Evolutionary conservation across 305 asterid species (phyloP), one percentile per base, ranked within the genome.

Genomic region (Rubia peregrina): DNA sequence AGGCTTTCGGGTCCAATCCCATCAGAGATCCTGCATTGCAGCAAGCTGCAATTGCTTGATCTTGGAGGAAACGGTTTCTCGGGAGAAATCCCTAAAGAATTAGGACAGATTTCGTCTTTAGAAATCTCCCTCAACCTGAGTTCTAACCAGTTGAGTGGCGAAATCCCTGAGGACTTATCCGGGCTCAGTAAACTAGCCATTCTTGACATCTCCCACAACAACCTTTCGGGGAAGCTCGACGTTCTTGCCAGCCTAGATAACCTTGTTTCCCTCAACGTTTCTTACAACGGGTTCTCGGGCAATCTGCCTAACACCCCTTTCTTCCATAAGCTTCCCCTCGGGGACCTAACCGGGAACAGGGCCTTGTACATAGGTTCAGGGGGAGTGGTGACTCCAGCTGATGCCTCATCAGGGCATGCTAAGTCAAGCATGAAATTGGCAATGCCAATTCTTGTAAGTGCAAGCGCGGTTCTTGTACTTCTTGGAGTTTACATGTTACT

Each of bases 101-200:
- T 94, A 65, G 95, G 96, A 63, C 85, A 61, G 68, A 88, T 94
- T 65, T 89, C 98, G 9, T 83, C 97, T 1, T 95, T 94, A 24
- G 99, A 88, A 73, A 94, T 94, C 87, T 82, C 97, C 16, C 92
- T 94, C 19, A 94, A 94, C 79, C 96, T 94, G 69, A 91, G 98
- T 79, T 83, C 76, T 53, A 94, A 94, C 76, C 93, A 83, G 24
- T 81, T 94, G 30, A 78, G 79, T 0, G 98, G 98, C 26, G 86
- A 83, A 65, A 88, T 94, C 79, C 99, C 98, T 24, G 4, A 81
- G 5, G 97, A 89, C 80, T 84, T 94, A 70, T 81, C 93, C 0
- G 81, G 82, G 49, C 96, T 94, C 8, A 81, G 70, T 43, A 94
- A 86, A 76, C 78, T 94, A 21, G 97, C 86, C 70, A 74, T 80